These are phyloP conservation scores for Chaetomiaceae sp. DNA, from an alignment of 2,329 filamentous ascomycete genomes.

Conservation along the genomic window DNA sequence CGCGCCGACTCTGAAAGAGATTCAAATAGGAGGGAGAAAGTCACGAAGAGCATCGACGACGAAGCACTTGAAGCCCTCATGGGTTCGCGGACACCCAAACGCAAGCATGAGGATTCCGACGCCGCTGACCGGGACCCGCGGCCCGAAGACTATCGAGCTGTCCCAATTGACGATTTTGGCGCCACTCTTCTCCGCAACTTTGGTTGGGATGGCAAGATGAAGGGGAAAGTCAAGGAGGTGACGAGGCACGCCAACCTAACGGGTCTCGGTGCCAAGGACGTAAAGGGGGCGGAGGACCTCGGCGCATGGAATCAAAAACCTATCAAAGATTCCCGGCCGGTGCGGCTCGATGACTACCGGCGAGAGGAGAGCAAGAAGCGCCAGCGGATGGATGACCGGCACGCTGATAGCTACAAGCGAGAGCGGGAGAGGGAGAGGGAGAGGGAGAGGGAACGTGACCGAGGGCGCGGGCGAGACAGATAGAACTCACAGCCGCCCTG, in stretches of 20 bases:
- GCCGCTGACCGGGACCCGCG: slow-evolving; percentile 67
- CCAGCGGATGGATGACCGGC: slow-evolving; percentile 38
- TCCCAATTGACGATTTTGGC: slow-evolving; percentile 93
- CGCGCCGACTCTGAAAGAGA: slow-evolving; percentile 19
- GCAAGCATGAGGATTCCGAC: slow-evolving; percentile 58
- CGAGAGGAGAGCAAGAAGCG: slow-evolving; percentile 43
- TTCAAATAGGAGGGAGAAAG: not conserved
- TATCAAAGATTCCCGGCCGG: slow-evolving; percentile 43
- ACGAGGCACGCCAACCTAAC: slow-evolving; percentile 74
- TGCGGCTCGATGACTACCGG: slow-evolving; percentile 48
- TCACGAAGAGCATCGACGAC: slow-evolving; percentile 38
- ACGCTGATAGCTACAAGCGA: slow-evolving; percentile 41
- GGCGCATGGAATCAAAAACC: slow-evolving; percentile 73
- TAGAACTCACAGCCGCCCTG: slow-evolving; percentile 4
- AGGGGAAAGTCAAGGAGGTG: slow-evolving; percentile 58
- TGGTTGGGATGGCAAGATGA: slow-evolving; percentile 78
- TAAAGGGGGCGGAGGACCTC: slow-evolving; percentile 66
- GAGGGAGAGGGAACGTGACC: slow-evolving; percentile 35
- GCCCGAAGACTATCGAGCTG: slow-evolving; percentile 78
- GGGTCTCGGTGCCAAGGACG: slow-evolving; percentile 82
- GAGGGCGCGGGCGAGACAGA: slow-evolving; percentile 20
- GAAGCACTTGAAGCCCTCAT: slow-evolving; percentile 65
- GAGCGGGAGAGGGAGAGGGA: slow-evolving; percentile 44
- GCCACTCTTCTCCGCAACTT: slow-evolving; percentile 85
- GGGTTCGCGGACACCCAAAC: slow-evolving; percentile 38